A percentile compares a stretch with the other conserved stretches of the same genome.
phyloP scores from a whole-genome alignment of 208 protist genomes.

The Acanthamoeba quina region DNA sequence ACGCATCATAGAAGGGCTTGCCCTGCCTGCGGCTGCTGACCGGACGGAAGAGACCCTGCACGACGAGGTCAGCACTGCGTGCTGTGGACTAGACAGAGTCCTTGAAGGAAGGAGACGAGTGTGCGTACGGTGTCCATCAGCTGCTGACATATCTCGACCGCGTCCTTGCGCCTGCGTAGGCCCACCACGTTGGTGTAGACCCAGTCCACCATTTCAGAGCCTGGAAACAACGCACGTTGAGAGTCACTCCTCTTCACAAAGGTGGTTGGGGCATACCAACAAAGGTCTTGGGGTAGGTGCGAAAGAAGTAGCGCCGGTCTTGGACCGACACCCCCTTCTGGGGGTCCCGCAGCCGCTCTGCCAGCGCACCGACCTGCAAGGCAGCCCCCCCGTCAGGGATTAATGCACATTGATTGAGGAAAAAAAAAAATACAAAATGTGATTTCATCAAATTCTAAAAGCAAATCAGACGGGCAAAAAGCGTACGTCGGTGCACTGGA shows the following conservation, averaged over 20 bases:
- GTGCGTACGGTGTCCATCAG: slow-evolving; percentile 1
- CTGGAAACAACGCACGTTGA: not conserved
- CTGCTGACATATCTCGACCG: slow-evolving; percentile 30
- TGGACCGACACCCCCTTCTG: slow-evolving; percentile 28
- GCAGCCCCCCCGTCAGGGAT: too few species aligned
- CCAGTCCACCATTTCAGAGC: slow-evolving; percentile 25
- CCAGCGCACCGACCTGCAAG: slow-evolving; percentile 7
- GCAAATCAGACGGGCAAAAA: not conserved
- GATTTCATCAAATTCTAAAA: not conserved
- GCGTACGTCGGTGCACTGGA: slow-evolving; percentile 41
- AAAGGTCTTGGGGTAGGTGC: slow-evolving; percentile 63
- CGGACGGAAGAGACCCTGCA: not conserved
- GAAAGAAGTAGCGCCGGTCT: not conserved
- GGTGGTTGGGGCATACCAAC: not conserved
- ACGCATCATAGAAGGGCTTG: slow-evolving; percentile 39
- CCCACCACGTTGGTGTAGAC: slow-evolving; percentile 27
- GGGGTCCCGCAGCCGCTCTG: slow-evolving; percentile 41
- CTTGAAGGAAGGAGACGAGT: not conserved
- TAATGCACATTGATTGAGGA: too few species aligned
- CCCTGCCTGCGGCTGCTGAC: not conserved
- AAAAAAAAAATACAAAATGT: too few species aligned
- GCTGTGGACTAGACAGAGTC: not conserved
- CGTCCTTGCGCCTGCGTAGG: not conserved
- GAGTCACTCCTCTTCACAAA: not conserved
- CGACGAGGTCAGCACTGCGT: not conserved